These are phyloP conservation scores for Aureobasidium leucospermi DNA, from an alignment of 2,329 filamentous ascomycete species.

Conservation along the genomic window DNA sequence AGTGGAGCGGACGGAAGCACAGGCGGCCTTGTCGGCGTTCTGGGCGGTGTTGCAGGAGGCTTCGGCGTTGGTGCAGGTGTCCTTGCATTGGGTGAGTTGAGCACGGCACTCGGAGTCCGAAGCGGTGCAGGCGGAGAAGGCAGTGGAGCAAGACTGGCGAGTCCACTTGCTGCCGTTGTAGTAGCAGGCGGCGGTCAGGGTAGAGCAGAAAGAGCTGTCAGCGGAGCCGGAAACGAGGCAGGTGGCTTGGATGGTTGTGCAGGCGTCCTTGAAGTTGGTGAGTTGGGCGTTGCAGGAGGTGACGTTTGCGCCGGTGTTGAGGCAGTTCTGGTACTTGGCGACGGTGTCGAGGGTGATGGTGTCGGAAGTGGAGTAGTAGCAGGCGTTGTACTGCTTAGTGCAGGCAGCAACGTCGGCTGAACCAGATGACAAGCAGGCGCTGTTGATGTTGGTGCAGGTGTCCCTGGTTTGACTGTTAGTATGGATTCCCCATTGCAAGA, in stretches of 20 bases:
- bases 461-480: neutral
- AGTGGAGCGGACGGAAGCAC: neutral
- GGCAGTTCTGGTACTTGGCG: slow-evolving; percentile 7
- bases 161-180: slow-evolving; percentile 8
- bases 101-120: neutral
- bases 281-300: neutral
- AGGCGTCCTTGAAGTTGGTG: slow-evolving; percentile 6
- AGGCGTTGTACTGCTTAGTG: neutral
- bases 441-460: slow-evolving; percentile 3
- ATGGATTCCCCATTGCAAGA: neutral
- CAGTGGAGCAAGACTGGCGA: neutral
- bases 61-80: neutral
- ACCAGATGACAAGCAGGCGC: neutral
- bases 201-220: neutral
- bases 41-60: neutral
- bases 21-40: neutral
- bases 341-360: slow-evolving; percentile 1
- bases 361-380: neutral
- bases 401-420: neutral
- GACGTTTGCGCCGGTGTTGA: neutral
- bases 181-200: neutral
- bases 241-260: neutral
- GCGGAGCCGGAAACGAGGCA: slow-evolving; percentile 3
- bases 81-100: neutral
- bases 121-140: neutral